These are phyloP conservation scores for Castanopsis chinensis DNA, from an alignment of 306 rosid species.

Conservation along the genomic window DNA sequence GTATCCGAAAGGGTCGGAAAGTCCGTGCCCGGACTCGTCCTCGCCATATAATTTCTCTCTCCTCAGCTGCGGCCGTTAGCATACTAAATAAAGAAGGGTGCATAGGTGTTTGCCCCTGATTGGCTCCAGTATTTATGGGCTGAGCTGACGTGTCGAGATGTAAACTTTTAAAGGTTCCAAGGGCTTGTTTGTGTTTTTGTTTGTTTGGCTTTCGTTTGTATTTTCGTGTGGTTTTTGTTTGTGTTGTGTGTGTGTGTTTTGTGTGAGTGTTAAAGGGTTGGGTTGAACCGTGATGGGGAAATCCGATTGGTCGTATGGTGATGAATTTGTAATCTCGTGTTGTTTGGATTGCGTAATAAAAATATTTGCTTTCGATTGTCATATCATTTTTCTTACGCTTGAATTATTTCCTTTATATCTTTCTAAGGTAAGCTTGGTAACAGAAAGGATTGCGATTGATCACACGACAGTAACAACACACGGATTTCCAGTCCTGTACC, in stretches of 20 bases:
- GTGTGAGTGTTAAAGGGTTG: background rate
- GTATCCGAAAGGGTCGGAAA: constrained; percentile 66
- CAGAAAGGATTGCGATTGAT: background rate
- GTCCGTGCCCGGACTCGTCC: constrained; percentile 93
- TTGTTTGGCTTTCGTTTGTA: background rate
- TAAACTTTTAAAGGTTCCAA: constrained; percentile 6
- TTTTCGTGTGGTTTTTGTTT: background rate
- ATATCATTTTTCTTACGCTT: background rate
- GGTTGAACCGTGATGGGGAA: constrained; percentile 33
- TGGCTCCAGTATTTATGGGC: constrained; percentile 11
- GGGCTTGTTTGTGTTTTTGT: background rate
- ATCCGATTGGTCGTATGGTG: constrained; percentile 28
- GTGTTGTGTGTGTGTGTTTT: constrained; percentile 9
- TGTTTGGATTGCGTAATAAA: constrained; percentile 35
- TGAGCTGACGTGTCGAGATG: constrained; percentile 25
- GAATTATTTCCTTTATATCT: background rate
- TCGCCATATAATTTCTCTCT: constrained; percentile 45
- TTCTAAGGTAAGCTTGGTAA: no score
- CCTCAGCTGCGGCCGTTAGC: constrained; percentile 22
- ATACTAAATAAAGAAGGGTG: constrained; percentile 14
- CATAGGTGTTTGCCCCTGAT: constrained; percentile 29
- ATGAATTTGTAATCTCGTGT: constrained; percentile 23
- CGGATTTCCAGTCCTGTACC: no score
- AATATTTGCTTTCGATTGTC: constrained; percentile 16
- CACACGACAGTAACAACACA: no score